Conservation (phyloP, 2,329 filamentous ascomycete species). For the Aspergillus awamori region DNA sequence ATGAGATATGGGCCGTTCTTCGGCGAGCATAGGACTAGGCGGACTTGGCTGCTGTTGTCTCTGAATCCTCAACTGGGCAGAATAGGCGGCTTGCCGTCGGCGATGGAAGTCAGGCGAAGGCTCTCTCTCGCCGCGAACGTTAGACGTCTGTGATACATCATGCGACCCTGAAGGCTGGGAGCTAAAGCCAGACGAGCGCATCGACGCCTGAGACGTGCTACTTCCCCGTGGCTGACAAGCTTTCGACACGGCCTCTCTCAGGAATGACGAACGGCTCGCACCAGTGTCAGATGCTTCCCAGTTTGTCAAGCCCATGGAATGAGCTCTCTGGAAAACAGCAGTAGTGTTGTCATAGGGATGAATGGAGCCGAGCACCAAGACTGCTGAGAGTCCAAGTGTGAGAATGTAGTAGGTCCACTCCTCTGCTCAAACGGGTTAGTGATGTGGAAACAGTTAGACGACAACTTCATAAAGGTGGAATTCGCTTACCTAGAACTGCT, state of each 20-base stretch:
- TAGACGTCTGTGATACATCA: slow-evolving; percentile 13
- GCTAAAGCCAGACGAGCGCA: slow-evolving; percentile 13
- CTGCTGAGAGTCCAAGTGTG: slow-evolving; percentile 59
- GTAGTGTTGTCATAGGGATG: slow-evolving; percentile 43
- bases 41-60: slow-evolving; percentile 22
- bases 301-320: slow-evolving; percentile 57
- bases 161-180: slow-evolving; percentile 17
- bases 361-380: slow-evolving; percentile 55
- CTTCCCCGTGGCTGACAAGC: slow-evolving; percentile 56
- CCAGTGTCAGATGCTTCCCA: slow-evolving; percentile 56
- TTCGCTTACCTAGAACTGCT: slow-evolving; percentile 52
- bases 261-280: slow-evolving; percentile 57
- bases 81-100: slow-evolving; percentile 37
- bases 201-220: slow-evolving; percentile 4
- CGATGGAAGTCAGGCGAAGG: slow-evolving; percentile 26
- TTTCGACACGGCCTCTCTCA: slow-evolving; percentile 63
- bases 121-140: slow-evolving; percentile 13
- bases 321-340: slow-evolving; percentile 54
- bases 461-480: background rate
- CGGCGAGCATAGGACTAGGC: slow-evolving; percentile 26
- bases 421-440: slow-evolving; percentile 43
- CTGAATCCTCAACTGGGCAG: slow-evolving; percentile 35
- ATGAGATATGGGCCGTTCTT: slow-evolving; percentile 45
- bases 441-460: background rate
- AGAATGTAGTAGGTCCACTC: slow-evolving; percentile 65